Conservation (phyloP, 768 basidiomycete genomes). For the Macrolepiota albuminosa region DNA sequence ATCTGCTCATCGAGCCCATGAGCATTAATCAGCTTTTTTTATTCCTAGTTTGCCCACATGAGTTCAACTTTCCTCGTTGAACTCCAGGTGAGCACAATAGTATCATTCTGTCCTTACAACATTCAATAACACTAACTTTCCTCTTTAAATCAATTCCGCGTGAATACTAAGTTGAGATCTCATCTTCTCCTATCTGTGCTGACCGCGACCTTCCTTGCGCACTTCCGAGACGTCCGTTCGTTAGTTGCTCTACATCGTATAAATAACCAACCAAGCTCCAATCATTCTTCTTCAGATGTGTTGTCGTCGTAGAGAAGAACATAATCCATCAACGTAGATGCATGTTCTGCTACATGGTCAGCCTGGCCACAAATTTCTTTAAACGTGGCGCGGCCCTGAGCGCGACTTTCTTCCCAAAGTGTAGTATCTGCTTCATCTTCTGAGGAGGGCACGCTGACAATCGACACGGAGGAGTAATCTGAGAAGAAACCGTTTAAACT, state of each 20-base stretch:
- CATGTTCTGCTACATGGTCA: constrained; percentile 20
- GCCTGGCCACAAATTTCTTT: constrained; percentile 19
- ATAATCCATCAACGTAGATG: constrained; percentile 47
- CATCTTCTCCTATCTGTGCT: no score
- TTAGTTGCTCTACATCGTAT: neutral
- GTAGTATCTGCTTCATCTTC: constrained; percentile 48
- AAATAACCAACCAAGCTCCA: neutral
- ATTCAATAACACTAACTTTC: no score
- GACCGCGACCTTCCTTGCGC: no score
- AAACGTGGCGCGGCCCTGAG: constrained; percentile 17
- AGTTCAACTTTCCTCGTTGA: no score
- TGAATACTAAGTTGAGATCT: no score
- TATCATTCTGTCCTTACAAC: no score
- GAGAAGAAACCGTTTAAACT: constrained; percentile 32
- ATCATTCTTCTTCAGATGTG: constrained; percentile 49
- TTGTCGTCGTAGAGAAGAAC: constrained; percentile 69
- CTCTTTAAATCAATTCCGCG: no score
- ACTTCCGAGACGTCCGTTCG: no score
- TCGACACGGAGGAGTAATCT: constrained; percentile 48
- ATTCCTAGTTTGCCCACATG: no score
- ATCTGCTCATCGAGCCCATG: no score
- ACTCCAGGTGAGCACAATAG: no score
- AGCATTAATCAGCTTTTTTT: no score
- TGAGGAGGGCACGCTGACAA: constrained; percentile 59
- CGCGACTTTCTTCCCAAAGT: constrained; percentile 57